phyloP scores from a whole-genome alignment of 2,329 filamentous ascomycete species.

The Aureobasidium musti region DNA sequence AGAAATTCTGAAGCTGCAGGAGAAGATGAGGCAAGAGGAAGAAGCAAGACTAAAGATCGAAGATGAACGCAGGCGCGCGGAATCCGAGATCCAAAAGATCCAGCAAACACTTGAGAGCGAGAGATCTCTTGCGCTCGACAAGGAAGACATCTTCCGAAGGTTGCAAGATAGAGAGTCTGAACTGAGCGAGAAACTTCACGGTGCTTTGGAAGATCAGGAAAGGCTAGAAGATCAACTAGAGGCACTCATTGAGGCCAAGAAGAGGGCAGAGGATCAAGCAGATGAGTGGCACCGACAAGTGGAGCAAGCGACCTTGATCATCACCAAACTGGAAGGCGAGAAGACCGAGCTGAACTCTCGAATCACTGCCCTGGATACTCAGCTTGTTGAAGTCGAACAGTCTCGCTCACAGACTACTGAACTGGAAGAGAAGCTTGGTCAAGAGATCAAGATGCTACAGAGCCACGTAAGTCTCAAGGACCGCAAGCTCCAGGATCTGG shows the following conservation, averaged over 20 bases:
- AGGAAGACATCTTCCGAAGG: conserved; percentile 99
- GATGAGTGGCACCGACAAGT: conserved; percentile 77
- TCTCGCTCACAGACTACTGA: conserved; percentile 72
- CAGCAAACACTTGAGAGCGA: conserved; percentile 96
- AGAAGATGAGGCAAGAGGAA: conserved; percentile 76
- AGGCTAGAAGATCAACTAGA: conserved; percentile 92
- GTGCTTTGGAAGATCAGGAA: conserved; percentile 91
- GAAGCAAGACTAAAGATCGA: conserved; percentile 77
- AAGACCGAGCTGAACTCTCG: conserved; percentile 72
- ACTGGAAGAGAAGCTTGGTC: conserved; percentile 73
- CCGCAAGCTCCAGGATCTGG: conserved; percentile 83
- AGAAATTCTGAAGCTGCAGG: conserved; percentile 83
- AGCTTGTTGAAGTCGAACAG: conserved; percentile 69
- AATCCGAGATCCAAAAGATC: conserved; percentile 83
- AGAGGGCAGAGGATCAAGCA: conserved; percentile 80
- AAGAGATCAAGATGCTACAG: conserved; percentile 87
- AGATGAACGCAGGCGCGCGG: conserved; percentile 84
- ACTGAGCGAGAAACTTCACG: conserved; percentile 87
- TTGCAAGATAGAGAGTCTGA: conserved; percentile 89
- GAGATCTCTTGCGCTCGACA: conserved; percentile 90
- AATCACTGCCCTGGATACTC: conserved; percentile 67
- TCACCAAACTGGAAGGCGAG: conserved; percentile 80
- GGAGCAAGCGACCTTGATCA: conserved; percentile 87
- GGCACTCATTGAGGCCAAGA: conserved; percentile 83
- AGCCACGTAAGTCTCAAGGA: conserved; percentile 89